Evolutionary conservation across 768 basidiomycete species (phyloP).

Genomic region (Guyanaporus albipodus): DNA sequence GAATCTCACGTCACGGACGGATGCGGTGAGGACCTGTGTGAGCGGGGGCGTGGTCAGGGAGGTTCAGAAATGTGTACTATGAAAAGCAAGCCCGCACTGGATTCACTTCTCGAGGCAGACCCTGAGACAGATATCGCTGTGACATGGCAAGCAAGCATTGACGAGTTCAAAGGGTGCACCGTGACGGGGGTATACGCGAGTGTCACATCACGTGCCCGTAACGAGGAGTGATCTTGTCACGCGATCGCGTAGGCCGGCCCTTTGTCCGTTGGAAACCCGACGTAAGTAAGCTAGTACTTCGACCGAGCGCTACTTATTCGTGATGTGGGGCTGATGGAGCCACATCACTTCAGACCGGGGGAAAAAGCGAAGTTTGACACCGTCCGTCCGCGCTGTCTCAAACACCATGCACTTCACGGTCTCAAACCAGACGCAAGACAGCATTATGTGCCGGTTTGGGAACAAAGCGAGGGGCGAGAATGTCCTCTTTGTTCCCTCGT

Average conservation of each 20-base stretch:
- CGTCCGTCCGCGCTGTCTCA: not conserved
- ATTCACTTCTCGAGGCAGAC: constrained; percentile 18
- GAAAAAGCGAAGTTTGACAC: no score
- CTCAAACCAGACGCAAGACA: constrained; percentile 36
- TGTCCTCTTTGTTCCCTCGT: constrained; percentile 20
- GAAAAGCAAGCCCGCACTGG: constrained; percentile 17
- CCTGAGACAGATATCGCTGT: constrained; percentile 14
- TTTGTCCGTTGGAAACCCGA: not conserved
- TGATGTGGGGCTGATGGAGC: no score
- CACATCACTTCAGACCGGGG: no score
- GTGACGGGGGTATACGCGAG: not conserved
- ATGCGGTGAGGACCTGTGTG: constrained; percentile 58
- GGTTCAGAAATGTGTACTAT: not conserved
- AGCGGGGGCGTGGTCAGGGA: constrained; percentile 2
- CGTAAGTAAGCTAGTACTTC: no score
- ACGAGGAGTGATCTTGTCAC: not conserved
- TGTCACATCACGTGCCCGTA: constrained; percentile 15
- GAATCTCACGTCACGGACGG: constrained; percentile 78
- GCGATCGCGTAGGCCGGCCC: not conserved
- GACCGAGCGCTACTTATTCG: no score
- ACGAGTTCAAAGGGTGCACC: no score
- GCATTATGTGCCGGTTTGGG: constrained; percentile 20
- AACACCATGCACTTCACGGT: constrained; percentile 27
- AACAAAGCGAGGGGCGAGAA: not conserved
- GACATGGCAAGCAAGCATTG: constrained; percentile 17